Evolutionary conservation across 192 early-diverging fungal species (phyloP), one percentile per base, ranked within the genome.

Genomic region (Gamsiella multidivaricata): DNA sequence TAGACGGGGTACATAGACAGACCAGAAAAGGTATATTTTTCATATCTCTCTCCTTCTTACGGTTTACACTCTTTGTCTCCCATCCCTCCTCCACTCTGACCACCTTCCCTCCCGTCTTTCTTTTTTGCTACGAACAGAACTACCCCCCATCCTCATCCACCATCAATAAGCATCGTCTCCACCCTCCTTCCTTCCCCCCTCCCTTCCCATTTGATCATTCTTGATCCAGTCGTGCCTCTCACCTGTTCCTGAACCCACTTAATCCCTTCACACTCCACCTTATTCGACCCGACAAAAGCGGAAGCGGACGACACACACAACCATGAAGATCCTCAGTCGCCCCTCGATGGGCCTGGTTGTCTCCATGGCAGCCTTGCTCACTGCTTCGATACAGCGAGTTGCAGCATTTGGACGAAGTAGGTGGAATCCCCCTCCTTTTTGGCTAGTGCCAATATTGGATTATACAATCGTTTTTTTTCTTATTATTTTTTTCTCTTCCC

Each of bases 391-490:
- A 10, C 58, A 47, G 32, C 58, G 33, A n/a, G 59, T 63, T 54
- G 22, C 53, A 26, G 69, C 69, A 5, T 55, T 56, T 46, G 69
- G 69, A 11, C 22, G 26, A 22, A 61, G 69, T 71, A 71, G 33
- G 65, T 67, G 28, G 22, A 55, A 39, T n/a, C n/a, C n/a, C n/a
- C n/a, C n/a, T n/a, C n/a, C n/a, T n/a, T n/a, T n/a, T n/a, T n/a
- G n/a, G n/a, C n/a, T n/a, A n/a, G n/a, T n/a, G n/a, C n/a, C n/a
- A n/a, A n/a, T n/a, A n/a, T n/a, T n/a, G n/a, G n/a, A n/a, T n/a
- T n/a, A n/a, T n/a, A n/a, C n/a, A n/a, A n/a, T n/a, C n/a, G n/a
- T n/a, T n/a, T 53, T 53, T 12, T 37, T 10, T 56, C 54, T 39
- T 56, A 3, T 56, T 56, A 6, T 37, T 37, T 41, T n/a, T n/a